These are phyloP conservation scores for Saksenaea oblongispora DNA, from an alignment of 371 early-diverging fungal species.

Conservation along the genomic window DNA sequence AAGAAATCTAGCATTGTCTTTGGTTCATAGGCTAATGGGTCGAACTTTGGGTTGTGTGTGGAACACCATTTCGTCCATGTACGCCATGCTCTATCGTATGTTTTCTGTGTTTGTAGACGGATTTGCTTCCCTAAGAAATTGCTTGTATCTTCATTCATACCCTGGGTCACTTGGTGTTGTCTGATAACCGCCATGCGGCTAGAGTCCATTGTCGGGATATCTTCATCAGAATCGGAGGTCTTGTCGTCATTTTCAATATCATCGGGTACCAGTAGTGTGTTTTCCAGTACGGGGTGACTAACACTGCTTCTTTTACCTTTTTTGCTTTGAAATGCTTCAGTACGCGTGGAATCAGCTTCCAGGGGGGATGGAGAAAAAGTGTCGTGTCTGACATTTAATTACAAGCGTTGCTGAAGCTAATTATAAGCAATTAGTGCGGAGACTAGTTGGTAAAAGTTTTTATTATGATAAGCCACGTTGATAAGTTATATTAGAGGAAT, in stretches of 20 bases:
- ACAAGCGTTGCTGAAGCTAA: no score
- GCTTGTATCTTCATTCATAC: not conserved
- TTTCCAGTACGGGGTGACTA: slow-evolving; percentile 13
- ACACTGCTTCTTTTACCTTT: slow-evolving; percentile 1
- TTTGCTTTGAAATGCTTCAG: not conserved
- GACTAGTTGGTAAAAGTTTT: no score
- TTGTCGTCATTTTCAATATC: slow-evolving; percentile 4
- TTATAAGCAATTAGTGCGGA: no score
- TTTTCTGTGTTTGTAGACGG: not conserved
- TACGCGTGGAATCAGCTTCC: slow-evolving; percentile 12
- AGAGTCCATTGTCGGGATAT: not conserved
- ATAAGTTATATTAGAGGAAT: no score
- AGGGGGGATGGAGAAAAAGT: not conserved
- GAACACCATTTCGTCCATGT: slow-evolving; percentile 4
- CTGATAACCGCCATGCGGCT: slow-evolving; percentile 16
- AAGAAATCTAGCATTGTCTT: not conserved
- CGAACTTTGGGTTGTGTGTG: not conserved
- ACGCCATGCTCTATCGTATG: slow-evolving; percentile 9
- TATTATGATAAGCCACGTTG: no score
- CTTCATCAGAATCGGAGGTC: not conserved
- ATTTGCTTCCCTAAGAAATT: not conserved
- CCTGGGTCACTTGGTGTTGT: not conserved
- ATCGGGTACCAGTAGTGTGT: slow-evolving; percentile 21
- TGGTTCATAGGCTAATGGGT: no score
- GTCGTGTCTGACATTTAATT: no score